These are phyloP conservation scores for Leishmania amazonensis DNA, from an alignment of 208 protist genomes.

Conservation along the genomic window DNA sequence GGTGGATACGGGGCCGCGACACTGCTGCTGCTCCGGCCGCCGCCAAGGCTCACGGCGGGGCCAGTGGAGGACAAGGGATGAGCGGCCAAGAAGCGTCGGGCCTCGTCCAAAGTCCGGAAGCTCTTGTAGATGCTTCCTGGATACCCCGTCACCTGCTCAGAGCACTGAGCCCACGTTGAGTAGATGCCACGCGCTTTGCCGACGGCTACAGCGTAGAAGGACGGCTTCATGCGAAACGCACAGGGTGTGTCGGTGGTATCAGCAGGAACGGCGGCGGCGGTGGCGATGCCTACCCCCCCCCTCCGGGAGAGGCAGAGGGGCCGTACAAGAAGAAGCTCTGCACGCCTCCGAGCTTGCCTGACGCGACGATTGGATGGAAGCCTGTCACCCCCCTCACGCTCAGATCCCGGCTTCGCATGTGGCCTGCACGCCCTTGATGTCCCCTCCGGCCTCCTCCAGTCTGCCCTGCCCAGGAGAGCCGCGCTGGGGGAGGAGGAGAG, in stretches of 20 bases:
- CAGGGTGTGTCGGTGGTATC: not conserved
- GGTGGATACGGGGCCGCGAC: not conserved
- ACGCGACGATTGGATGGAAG: not conserved
- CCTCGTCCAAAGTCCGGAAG: constrained; percentile 66
- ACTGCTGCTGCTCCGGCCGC: not conserved
- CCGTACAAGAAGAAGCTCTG: not conserved
- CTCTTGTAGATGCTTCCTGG: constrained; percentile 68
- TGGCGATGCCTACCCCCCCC: not conserved
- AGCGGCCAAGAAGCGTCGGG: constrained; percentile 42
- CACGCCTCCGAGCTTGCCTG: not conserved
- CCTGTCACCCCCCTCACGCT: not conserved
- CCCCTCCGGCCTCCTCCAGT: not conserved
- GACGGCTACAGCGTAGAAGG: constrained; percentile 80
- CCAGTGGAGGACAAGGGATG: not conserved
- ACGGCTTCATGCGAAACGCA: constrained; percentile 18
- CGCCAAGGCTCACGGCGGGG: not conserved
- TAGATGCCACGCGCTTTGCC: constrained; percentile 75
- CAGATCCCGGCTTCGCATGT: not conserved
- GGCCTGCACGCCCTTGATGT: not conserved
- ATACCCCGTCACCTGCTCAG: constrained; percentile 65
- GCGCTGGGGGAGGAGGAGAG: not conserved
- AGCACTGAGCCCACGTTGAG: constrained; percentile 77
- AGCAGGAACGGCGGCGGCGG: not conserved
- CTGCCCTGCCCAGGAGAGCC: not conserved
- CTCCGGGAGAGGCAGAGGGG: not conserved